Evolutionary conservation across 2,329 filamentous ascomycete genomes (phyloP), one percentile per base, ranked within the genome.

Genomic region (Penicillium sp.): DNA sequence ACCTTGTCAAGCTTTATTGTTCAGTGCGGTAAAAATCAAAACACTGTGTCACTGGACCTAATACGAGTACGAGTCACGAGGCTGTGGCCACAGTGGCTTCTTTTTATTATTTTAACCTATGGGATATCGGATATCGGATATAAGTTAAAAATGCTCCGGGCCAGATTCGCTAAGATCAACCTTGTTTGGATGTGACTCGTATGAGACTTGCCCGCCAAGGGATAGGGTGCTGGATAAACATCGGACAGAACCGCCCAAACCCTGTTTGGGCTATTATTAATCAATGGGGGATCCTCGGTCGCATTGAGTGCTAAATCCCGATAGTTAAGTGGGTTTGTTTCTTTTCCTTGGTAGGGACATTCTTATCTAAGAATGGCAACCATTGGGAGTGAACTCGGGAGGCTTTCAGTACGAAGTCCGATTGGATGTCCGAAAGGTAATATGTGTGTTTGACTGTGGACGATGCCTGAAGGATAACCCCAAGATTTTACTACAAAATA

Each of bases 11-110:
- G 56, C 53, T 56, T 55, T 53, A 35, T 39, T 28, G 48, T 56
- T 56, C 48, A 55, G 52, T 47, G 45, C 48, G 52, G 53, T 52
- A 49, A 38, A 37, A 56, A 51, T 52, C 38, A 31, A 52, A 58
- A 54, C 51, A 44, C 53, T 40, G 55, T 46, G 53, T 58, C 53
- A 58, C 48, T 53, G 22, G 47, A 41, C 37, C 37, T 1, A 33
- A 57, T 57, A 57, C 55, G 55, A 57, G 48, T 55, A 57, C 57
- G 51, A 58, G 47, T 60, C 57, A 60, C 52, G 57, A 52, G 58
- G 28, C 46, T 41, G 21, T 29, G 49, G 53, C 51, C 49, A 58
- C 50, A 44, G 54, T 57, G 57, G 55, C 56, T 56, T 53, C 32
- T 48, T 42, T 35, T 17, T 13, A 44, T 33, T 10, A 5, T 33